Percentiles rank a stretch among this genome's conserved stretches.
These are phyloP conservation scores for Ensete ventricosum DNA, from an alignment of 176 grass and related monocot genomes.

Conservation along the genomic window DNA sequence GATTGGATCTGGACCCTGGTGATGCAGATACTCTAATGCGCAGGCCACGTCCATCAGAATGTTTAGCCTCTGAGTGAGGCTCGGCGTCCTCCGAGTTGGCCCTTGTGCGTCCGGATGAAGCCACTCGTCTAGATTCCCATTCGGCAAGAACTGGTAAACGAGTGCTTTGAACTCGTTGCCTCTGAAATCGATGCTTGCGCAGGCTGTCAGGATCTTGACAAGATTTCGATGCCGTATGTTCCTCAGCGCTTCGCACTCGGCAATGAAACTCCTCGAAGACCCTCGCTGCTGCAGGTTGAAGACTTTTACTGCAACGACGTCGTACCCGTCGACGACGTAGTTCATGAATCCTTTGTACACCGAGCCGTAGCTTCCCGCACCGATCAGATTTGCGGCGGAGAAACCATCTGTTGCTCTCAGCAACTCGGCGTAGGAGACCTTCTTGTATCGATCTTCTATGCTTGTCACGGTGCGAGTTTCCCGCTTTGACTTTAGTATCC, in stretches of 20 bases:
- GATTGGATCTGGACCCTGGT: conserved; percentile 18
- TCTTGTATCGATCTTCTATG: conserved; percentile 6
- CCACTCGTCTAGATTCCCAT: conserved; percentile 29
- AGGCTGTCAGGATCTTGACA: conserved; percentile 31
- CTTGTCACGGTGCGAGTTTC: background rate
- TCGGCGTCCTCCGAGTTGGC: background rate
- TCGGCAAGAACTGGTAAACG: conserved; percentile 39
- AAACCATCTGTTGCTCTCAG: conserved; percentile 34
- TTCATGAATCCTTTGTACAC: conserved; percentile 37
- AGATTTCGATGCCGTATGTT: conserved; percentile 38
- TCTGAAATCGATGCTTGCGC: conserved; percentile 30
- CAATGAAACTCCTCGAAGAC: conserved; percentile 31
- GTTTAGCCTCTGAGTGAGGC: conserved; percentile 20
- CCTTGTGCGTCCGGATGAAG: conserved; percentile 17
- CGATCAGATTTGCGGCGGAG: conserved; percentile 28
- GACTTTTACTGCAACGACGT: conserved; percentile 38
- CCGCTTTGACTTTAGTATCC: conserved; percentile 4
- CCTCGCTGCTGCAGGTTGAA: conserved; percentile 29
- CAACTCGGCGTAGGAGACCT: conserved; percentile 32
- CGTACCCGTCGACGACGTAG: background rate
- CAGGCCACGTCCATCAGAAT: conserved; percentile 30
- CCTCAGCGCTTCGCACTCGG: conserved; percentile 39
- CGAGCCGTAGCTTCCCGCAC: conserved; percentile 26
- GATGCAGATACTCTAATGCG: conserved; percentile 43
- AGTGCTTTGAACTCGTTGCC: conserved; percentile 52